Base-by-base conservation (phyloP, 2,329 filamentous ascomycete genomes). In the Aaosphaeria arxii region DNA sequence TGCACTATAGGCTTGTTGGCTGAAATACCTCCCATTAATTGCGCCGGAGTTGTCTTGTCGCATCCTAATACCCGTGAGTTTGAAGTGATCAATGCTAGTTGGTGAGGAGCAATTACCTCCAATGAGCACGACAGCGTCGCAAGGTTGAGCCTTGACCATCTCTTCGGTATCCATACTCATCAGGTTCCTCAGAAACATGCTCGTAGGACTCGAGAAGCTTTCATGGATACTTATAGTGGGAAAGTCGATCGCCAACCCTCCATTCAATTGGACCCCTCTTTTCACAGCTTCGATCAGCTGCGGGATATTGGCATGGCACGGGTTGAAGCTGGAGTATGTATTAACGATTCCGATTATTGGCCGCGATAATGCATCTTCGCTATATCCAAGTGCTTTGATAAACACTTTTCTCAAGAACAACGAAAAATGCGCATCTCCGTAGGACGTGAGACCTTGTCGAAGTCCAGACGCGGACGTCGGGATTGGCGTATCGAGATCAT, bases 131-230 rank as follows among this genome's bases (percentile, higher is more conserved):
- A 82, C 81, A 0, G 83, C 82, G 67, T 90, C 86, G 11, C 86
- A 76, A 0, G 86, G 86, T 66, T 89, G 86, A 0, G 85, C 86
- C 40, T 74, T 74, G 45, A 89, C 83, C 86, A 89, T 89, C 71
- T 89, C 86, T 64, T 89, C 87, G 0, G 87, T 89, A 61, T 89
- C 87, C 84, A 89, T 88, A 55, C 83, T 85, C 86, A 90, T 89
- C 48, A 89, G 61, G 54, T 89, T 89, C 31, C 87, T 70, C 42
- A 89, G 61, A 47, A 83, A 89, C 87, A 90, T 89, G 70, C 85
- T 88, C 4, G 86, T 89, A 2, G 86, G 86, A 40, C 78, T 74
- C 0, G 86, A 77, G 61, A 90, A 89, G 3, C 76, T 79, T 74
- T 89, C 86, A 55, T 86, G 83, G 1, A 89, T 62, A 52, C 83